Evolutionary conservation across 352 stramenopile species (phyloP), one percentile per base, ranked within the genome.

Genomic region (Pythium phragmiticola): DNA sequence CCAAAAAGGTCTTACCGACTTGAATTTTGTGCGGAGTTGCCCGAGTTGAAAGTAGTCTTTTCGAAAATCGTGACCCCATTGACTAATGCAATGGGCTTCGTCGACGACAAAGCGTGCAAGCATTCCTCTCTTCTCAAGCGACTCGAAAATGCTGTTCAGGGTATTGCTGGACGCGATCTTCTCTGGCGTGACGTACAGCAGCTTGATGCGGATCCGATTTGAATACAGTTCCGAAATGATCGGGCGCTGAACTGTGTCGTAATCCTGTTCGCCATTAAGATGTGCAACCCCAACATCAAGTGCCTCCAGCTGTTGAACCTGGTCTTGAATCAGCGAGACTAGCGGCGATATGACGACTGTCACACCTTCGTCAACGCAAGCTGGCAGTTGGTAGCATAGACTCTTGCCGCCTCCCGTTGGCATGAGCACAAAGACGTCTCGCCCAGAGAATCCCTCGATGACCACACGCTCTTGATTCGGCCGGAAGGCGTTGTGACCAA

Each of bases 61-160:
- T 13, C 98, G 82, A 71, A 99, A 99, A 71, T 99, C 98, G 72
- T 99, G 98, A 21, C 97, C 97, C 98, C 98, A 99, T 68, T 97
- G 90, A 58, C 87, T 97, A 60, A 99, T 95, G 75, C 97, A 99
- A 67, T 99, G 97, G 7, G 87, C 88, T 69, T 96, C 87, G 70
- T 99, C 97, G 7, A 99, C 89, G 17, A 99, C 95, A 74, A 99
- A 99, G 34, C 97, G 83, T 65, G 92, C 97, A 13, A 99, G 84
- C 9, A 95, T 74, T 2, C 85, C 80, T 9, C 82, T 73, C 21
- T 90, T 86, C 46, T 88, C 73, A 16, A 93, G 72, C 3, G 82
- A 91, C 57, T 90, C 79, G 52, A 92, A 95, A 45, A 98, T 78
- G 46, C 92, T 92, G 59, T 72, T 86, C 17, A 97, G 67, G 68